These are phyloP conservation scores for Trichophyton simii DNA, from an alignment of 2,329 filamentous ascomycete genomes.

Conservation along the genomic window DNA sequence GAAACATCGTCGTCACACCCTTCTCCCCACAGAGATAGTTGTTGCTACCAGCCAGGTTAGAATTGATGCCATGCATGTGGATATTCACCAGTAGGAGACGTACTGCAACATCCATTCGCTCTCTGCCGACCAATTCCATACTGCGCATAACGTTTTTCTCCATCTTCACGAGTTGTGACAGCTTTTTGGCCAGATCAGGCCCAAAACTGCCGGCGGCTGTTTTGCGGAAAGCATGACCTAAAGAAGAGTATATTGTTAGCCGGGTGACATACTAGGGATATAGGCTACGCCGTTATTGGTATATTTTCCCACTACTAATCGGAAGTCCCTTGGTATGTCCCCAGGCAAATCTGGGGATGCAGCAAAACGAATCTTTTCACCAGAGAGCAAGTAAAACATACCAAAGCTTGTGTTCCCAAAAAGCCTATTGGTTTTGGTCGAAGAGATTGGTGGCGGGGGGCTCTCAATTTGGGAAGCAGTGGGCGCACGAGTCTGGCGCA, in stretches of 20 bases:
- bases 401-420: slow-evolving; percentile 79
- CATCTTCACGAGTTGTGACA: slow-evolving; percentile 98
- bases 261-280: not conserved
- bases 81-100: slow-evolving; percentile 27
- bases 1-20: slow-evolving; percentile 93
- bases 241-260: not conserved
- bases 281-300: not conserved
- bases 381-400: slow-evolving; percentile 39
- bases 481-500: slow-evolving; percentile 92
- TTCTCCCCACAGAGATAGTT: slow-evolving; percentile 97
- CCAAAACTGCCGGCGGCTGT: slow-evolving; percentile 44
- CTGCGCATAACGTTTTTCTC: slow-evolving; percentile 99
- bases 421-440: slow-evolving; percentile 79
- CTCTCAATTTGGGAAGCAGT: slow-evolving; percentile 87
- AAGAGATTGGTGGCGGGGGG: slow-evolving; percentile 80
- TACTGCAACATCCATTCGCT: slow-evolving; percentile 98
- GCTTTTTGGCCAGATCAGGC: slow-evolving; percentile 90
- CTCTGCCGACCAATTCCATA: slow-evolving; percentile 84
- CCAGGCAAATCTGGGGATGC: not conserved
- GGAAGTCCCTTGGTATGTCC: not conserved
- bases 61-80: not conserved
- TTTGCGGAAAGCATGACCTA: slow-evolving; percentile 52
- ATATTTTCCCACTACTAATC: not conserved
- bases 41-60: slow-evolving; percentile 53
- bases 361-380: not conserved